phyloP scores from a whole-genome alignment of 2,329 filamentous ascomycete species.

The Rhexocercosporidium sp. region DNA sequence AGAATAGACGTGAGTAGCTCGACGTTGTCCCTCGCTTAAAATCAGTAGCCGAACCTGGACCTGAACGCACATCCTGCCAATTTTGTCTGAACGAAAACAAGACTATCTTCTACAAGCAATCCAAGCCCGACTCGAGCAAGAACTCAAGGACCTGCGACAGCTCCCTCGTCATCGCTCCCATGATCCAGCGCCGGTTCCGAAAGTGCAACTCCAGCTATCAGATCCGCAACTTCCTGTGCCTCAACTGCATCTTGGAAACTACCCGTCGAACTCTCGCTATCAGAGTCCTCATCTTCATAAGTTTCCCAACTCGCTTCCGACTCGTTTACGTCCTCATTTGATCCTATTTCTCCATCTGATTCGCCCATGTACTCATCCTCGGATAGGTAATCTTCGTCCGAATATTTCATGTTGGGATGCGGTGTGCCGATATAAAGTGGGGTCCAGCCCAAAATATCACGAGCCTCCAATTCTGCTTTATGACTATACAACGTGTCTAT shows the following conservation, averaged over 20 bases:
- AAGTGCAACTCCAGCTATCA: neutral
- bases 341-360: neutral
- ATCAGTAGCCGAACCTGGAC: neutral
- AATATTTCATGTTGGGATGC: conserved; percentile 1
- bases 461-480: neutral
- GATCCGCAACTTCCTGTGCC: neutral
- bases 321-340: neutral
- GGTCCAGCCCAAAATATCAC: neutral
- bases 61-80: neutral
- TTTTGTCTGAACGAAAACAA: neutral
- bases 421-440: neutral
- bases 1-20: neutral
- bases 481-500: neutral
- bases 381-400: neutral
- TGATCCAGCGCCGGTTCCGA: neutral
- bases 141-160: neutral
- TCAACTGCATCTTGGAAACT: neutral
- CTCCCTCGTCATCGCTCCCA: neutral
- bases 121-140: neutral
- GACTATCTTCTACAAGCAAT: neutral
- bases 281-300: neutral
- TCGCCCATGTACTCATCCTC: neutral
- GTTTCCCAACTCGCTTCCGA: neutral
- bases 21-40: neutral
- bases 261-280: neutral